These are phyloP conservation scores for Annona cherimola DNA, from an alignment of 164 flowering plant species.

Conservation along the genomic window DNA sequence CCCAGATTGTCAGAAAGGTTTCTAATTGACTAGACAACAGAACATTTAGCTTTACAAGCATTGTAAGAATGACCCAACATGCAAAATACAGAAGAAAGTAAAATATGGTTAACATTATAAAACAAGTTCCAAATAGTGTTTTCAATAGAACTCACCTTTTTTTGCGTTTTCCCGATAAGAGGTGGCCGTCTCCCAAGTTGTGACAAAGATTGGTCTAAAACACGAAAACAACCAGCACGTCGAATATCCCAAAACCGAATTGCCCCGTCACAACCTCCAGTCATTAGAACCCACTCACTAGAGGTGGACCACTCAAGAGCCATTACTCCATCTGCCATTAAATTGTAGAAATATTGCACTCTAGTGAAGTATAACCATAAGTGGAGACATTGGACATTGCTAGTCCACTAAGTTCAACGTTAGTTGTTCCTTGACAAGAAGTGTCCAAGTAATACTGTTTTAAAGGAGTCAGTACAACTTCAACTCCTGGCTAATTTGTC, in stretches of 20 bases:
- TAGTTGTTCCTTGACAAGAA: too few species aligned
- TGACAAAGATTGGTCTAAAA: conserved; percentile 78
- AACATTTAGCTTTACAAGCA: background rate
- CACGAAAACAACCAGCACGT: conserved; percentile 86
- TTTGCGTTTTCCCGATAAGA: conserved; percentile 29
- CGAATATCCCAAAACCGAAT: conserved; percentile 99
- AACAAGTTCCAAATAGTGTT: background rate
- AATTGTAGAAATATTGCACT: background rate
- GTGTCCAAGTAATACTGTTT: too few species aligned
- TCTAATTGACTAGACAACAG: background rate
- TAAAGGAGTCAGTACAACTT: too few species aligned
- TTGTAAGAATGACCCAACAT: background rate
- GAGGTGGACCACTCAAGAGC: conserved; percentile 90
- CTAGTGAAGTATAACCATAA: background rate
- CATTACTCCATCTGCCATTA: conserved; percentile 86
- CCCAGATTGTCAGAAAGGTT: conserved; percentile 16
- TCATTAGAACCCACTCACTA: conserved; percentile 89
- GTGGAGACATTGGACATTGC: background rate
- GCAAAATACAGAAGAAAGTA: background rate
- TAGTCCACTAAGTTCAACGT: background rate
- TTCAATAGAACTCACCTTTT: conserved; percentile 32
- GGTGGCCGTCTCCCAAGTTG: conserved; percentile 94
- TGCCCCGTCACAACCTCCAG: conserved; percentile 99
- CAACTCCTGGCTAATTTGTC: too few species aligned
- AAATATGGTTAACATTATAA: background rate